Percentiles rank a stretch among this genome's conserved stretches.
phyloP scores from a whole-genome alignment of 2,329 filamentous ascomycete genomes.

The Fusarium palustre region DNA sequence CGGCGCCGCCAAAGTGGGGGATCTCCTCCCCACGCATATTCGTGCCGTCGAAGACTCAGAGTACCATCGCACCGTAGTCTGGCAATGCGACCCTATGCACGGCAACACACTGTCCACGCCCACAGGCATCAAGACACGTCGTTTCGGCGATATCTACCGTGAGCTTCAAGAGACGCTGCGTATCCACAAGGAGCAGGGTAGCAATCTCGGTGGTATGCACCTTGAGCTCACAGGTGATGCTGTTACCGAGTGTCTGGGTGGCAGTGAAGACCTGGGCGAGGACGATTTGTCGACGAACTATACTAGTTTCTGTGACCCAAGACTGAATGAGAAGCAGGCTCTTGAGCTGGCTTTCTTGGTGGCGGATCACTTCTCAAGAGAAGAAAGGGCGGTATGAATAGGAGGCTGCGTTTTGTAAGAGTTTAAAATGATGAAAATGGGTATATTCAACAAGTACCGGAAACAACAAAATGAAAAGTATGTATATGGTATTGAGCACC shows the following conservation, averaged over 20 bases:
- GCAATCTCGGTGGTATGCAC: constrained; percentile 93
- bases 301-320: constrained; percentile 94
- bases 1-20: constrained; percentile 80
- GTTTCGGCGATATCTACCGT: constrained; percentile 88
- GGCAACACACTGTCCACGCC: constrained; percentile 79
- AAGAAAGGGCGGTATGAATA: constrained; percentile 37
- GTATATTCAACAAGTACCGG: background rate
- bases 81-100: constrained; percentile 99
- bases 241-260: constrained; percentile 95
- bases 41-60: constrained; percentile 85
- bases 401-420: background rate
- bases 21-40: constrained; percentile 86
- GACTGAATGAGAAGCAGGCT: constrained; percentile 97
- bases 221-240: constrained; percentile 95
- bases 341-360: constrained; percentile 94
- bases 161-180: constrained; percentile 86
- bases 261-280: constrained; percentile 86
- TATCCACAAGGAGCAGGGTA: constrained; percentile 85
- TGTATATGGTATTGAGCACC: background rate
- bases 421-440: background rate
- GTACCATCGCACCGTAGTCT: constrained; percentile 76
- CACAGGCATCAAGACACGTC: constrained; percentile 88
- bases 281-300: constrained; percentile 92
- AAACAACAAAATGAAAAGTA: background rate
- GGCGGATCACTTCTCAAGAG: constrained; percentile 77